Percentiles rank a stretch among this genome's conserved stretches.
Evolutionary conservation across 331 rosid genomes (phyloP).

Genomic region (Malus hybrid): DNA sequence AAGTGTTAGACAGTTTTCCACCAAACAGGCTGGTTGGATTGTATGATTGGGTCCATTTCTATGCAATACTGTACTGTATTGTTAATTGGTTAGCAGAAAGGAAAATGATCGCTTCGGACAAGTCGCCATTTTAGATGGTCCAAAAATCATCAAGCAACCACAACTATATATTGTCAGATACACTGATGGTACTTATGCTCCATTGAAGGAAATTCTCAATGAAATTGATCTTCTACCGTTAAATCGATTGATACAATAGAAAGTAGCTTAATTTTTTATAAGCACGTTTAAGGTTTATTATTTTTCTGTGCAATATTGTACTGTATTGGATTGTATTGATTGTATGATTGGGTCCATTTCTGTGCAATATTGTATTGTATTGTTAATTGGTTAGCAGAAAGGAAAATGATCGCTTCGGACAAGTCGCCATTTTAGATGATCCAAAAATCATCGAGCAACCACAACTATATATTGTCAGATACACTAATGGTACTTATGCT

Average conservation of each 20-base stretch:
- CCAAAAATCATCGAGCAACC: not conserved
- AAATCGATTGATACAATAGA: no score
- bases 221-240: no score
- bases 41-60: not conserved
- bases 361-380: no score
- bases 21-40: constrained; percentile 30
- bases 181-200: not conserved
- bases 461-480: not conserved
- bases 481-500: not conserved
- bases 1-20: constrained; percentile 16
- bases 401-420: not conserved
- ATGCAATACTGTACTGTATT: no score
- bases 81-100: no score
- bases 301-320: no score
- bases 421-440: constrained; percentile 4
- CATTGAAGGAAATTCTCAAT: no score
- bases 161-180: not conserved
- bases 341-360: not conserved
- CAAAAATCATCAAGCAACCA: not conserved
- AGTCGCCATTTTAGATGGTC: constrained; percentile 3
- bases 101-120: not conserved
- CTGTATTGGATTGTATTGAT: no score
- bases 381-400: no score
- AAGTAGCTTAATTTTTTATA: no score
- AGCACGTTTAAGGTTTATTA: no score